Conservation (phyloP, 1,284 basidiomycete genomes). For the Phellopilus nigrolimitatus region DNA sequence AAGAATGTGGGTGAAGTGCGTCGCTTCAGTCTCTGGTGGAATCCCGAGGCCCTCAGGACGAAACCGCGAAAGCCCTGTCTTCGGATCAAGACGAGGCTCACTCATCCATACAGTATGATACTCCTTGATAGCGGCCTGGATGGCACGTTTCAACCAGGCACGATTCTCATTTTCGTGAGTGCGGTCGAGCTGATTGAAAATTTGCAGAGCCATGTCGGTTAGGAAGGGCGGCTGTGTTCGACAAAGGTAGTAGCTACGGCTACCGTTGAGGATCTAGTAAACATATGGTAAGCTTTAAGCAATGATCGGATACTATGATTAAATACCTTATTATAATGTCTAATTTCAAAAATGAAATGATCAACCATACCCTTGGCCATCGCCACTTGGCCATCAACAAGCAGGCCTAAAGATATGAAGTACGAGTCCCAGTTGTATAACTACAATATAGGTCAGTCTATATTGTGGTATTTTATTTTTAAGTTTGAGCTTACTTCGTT, state of each 20-base stretch:
- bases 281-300: not conserved
- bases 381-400: conserved; percentile 89
- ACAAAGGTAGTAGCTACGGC: conserved; percentile 87
- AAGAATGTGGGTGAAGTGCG: conserved; percentile 95
- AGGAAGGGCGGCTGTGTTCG: conserved; percentile 97
- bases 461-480: conserved; percentile 13
- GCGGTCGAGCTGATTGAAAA: conserved; percentile 92
- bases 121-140: conserved; percentile 96
- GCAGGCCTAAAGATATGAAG: conserved; percentile 89
- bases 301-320: conserved; percentile 30
- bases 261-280: conserved; percentile 62
- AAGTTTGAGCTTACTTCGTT: conserved; percentile 70
- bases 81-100: conserved; percentile 87
- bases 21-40: conserved; percentile 96
- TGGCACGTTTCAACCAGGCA: conserved; percentile 89
- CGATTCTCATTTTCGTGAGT: conserved; percentile 81
- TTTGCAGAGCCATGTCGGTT: conserved; percentile 97
- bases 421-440: conserved; percentile 93
- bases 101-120: conserved; percentile 98
- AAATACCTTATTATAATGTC: conserved; percentile 82
- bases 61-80: conserved; percentile 90
- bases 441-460: conserved; percentile 33
- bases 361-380: conserved; percentile 98
- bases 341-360: conserved; percentile 99
- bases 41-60: conserved; percentile 94